Base-by-base conservation (phyloP, 805 yeast genomes). In the Wickerhamomyces xylosicus region DNA sequence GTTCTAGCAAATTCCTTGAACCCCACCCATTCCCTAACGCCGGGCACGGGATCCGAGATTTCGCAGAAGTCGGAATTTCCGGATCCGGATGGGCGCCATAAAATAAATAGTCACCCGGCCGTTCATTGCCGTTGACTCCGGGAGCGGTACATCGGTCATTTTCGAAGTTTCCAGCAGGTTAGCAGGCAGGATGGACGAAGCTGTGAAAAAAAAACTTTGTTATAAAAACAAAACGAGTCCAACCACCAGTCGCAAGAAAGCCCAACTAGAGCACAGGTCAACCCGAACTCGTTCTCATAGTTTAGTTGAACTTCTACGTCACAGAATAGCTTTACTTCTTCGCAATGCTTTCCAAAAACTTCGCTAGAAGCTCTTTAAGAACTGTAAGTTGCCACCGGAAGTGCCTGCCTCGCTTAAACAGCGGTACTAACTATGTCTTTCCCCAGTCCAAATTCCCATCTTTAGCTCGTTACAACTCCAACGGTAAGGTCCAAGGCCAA, bases 401-500 rank as follows among this genome's bases (percentile, higher is more conserved):
- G 6, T 13, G 6, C n/a, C 31, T 15, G 7, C 31, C 6, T 6
- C 5, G 31, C 6, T 13, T 6, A 7, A 28, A 15, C 6, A 13
- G 8, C 6, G n/a, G 6, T 5, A 17, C 33, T 6, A 15, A 6
- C 33, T 13, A 13, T 13, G n/a, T 5, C 16, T 28, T 28, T 7
- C 7, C 6, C 19, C 41, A 44, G 48, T 27, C 50, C 37, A 49
- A 54, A 37, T 47, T 53, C 47, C 59, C 59, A 41, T 44, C 52
- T 31, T 47, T 54, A 41, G 56, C 62, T 44, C 69, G 73, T 49
- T 67, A 59, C 64, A 69, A 69, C 64, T 65, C 73, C 41, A 59
- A 61, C 44, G 67, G 65, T 46, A 70, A 70, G 58, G 72, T 71
- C 47, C 59, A 55, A 49, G 59, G 59, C 37, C 57, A 52, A 48